Percentiles rank a stretch among this genome's conserved stretches.
phyloP scores from a whole-genome alignment of 345 rosid genomes.

The Populus deltoides region DNA sequence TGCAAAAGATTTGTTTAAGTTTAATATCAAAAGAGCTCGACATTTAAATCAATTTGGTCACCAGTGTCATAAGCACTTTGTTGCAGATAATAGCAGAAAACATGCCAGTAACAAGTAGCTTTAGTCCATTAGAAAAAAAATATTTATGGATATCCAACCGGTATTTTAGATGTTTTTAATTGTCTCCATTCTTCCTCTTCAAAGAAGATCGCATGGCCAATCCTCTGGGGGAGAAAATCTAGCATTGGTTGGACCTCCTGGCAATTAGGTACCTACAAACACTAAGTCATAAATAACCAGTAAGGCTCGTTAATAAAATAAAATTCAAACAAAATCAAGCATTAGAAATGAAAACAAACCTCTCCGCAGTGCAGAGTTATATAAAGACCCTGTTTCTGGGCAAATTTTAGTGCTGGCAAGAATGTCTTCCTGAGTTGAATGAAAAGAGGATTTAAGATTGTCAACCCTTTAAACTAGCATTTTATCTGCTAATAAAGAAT shows the following conservation, averaged over 20 bases:
- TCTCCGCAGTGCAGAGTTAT: constrained; percentile 97
- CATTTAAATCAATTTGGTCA: background rate
- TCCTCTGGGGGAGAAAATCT: constrained; percentile 74
- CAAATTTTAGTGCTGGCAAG: constrained; percentile 73
- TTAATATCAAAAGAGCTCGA: background rate
- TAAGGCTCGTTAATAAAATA: constrained; percentile 15
- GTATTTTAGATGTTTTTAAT: constrained; percentile 61
- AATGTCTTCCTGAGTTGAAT: constrained; percentile 61
- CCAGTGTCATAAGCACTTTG: background rate
- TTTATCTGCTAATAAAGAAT: background rate
- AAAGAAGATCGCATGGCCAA: constrained; percentile 88
- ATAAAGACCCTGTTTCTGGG: constrained; percentile 68
- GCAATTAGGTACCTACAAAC: constrained; percentile 79
- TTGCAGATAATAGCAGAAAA: background rate
- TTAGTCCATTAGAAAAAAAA: background rate
- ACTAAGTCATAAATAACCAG: constrained; percentile 52
- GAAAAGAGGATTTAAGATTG: constrained; percentile 11
- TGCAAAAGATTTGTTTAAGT: constrained; percentile 30
- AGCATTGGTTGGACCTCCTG: constrained; percentile 80
- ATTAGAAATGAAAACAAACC: constrained; percentile 42
- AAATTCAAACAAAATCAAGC: background rate
- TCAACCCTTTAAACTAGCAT: background rate
- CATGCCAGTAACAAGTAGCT: background rate
- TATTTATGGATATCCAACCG: constrained; percentile 39
- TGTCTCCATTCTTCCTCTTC: constrained; percentile 56